phyloP scores from a whole-genome alignment of 257 asterid species.

The Primulina huaijiensis region DNA sequence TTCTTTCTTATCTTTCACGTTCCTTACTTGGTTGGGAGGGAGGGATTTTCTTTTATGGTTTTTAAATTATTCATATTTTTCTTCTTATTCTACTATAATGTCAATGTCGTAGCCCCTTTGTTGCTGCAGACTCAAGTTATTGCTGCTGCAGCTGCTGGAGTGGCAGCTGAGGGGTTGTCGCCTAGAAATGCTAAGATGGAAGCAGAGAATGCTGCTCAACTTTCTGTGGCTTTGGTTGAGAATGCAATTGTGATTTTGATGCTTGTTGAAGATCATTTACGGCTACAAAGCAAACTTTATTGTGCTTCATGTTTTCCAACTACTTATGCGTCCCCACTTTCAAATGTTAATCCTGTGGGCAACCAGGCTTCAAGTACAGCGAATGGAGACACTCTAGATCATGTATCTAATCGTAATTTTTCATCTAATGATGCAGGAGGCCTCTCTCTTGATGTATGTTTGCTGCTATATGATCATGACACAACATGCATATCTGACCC shows the following conservation, averaged over 20 bases:
- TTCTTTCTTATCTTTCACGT: slow-evolving; percentile 9
- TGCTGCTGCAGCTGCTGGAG: slow-evolving; percentile 99
- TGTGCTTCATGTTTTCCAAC: slow-evolving; percentile 62
- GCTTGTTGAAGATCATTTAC: slow-evolving; percentile 98
- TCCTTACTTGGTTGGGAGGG: slow-evolving; percentile 8
- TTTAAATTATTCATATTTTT: slow-evolving; percentile 20
- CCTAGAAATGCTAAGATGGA: slow-evolving; percentile 85
- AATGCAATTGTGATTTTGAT: slow-evolving; percentile 93
- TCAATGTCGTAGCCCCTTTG: slow-evolving; percentile 44
- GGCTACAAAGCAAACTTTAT: slow-evolving; percentile 89
- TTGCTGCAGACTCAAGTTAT: slow-evolving; percentile 89
- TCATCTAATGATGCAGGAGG: slow-evolving; percentile 65
- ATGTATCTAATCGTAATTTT: slow-evolving; percentile 55
- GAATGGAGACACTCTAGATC: slow-evolving; percentile 50
- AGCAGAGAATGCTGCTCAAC: slow-evolving; percentile 98
- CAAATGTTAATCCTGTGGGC: slow-evolving; percentile 48
- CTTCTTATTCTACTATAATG: slow-evolving; percentile 31
- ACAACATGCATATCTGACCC: slow-evolving; percentile 14
- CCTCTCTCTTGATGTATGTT: slow-evolving; percentile 72
- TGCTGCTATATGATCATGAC: slow-evolving; percentile 20
- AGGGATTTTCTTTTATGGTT: not conserved
- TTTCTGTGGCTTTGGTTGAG: slow-evolving; percentile 97
- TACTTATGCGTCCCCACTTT: slow-evolving; percentile 64
- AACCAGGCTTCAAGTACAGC: slow-evolving; percentile 45
- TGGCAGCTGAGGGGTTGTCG: slow-evolving; percentile 91